These are phyloP conservation scores for Helicocarpus griseus DNA, from an alignment of 2,329 filamentous ascomycete species.

Conservation along the genomic window DNA sequence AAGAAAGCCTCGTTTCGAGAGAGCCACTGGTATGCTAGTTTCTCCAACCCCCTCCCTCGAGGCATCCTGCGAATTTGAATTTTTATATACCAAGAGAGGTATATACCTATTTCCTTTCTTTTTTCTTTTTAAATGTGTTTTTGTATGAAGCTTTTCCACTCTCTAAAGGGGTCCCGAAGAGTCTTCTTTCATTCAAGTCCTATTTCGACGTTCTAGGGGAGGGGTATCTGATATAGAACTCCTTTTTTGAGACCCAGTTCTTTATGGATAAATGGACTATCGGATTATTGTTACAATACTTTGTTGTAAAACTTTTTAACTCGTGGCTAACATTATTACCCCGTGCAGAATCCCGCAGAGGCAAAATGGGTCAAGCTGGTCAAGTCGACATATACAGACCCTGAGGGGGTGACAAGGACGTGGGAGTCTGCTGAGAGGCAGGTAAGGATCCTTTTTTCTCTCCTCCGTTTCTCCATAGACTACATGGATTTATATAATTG, in stretches of 20 bases:
- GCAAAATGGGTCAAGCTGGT: constrained; percentile 35
- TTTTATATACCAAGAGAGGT: not conserved
- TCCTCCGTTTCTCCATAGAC: constrained; percentile 5
- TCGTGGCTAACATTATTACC: not conserved
- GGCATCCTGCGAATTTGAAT: too few relatives aligned
- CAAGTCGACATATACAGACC: constrained; percentile 35
- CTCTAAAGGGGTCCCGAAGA: too few relatives aligned
- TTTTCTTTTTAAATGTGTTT: not conserved
- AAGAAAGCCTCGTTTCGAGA: constrained; percentile 23
- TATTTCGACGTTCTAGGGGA: too few relatives aligned
- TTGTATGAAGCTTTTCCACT: not conserved
- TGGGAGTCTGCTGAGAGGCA: constrained; percentile 38
- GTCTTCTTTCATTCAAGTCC: not conserved
- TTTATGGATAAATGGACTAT: not conserved
- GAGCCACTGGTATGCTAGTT: constrained; percentile 28
- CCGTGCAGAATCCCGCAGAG: constrained; percentile 25
- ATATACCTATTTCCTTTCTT: not conserved
- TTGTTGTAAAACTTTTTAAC: not conserved
- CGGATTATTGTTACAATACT: not conserved
- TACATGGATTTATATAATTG: constrained; percentile 5
- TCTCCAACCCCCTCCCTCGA: too few relatives aligned
- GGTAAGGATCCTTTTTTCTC: constrained; percentile 19
- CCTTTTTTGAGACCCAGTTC: not conserved
- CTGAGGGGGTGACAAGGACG: constrained; percentile 31
- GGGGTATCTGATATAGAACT: too few relatives aligned